phyloP scores from a whole-genome alignment of 345 rosid species.

The Linum usitatissimum region DNA sequence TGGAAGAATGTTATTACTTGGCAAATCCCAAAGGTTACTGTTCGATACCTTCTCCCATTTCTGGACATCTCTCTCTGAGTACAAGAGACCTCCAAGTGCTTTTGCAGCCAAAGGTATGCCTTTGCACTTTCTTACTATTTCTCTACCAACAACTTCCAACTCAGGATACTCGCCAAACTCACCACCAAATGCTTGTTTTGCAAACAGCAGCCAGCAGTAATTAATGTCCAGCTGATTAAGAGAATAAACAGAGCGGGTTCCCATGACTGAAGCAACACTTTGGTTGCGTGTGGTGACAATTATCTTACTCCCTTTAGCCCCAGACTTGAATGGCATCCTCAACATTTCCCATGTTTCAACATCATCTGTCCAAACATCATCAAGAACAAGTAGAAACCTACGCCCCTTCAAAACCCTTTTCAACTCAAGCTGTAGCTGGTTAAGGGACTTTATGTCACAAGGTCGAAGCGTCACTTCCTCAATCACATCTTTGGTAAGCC shows the following conservation, averaged over 20 bases:
- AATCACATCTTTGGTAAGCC: neutral
- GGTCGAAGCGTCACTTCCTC: neutral
- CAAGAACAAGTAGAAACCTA: conserved; percentile 1
- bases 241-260: neutral
- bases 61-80: neutral
- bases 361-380: conserved; percentile 4
- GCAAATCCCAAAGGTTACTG: neutral
- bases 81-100: neutral
- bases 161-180: neutral
- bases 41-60: neutral
- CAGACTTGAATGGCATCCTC: neutral
- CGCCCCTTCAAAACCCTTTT: neutral
- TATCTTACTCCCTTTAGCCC: neutral
- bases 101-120: conserved; percentile 6
- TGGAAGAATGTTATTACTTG: neutral
- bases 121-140: neutral
- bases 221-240: neutral
- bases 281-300: neutral
- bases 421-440: neutral
- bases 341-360: neutral
- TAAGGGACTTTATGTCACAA: neutral
- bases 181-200: neutral
- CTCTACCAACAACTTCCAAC: neutral
- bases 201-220: conserved; percentile 1
- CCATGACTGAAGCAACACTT: neutral